These are phyloP conservation scores for Daucus carota DNA, from an alignment of 129 eudicot species.

Conservation along the genomic window DH1_v3.0 NC_030382.2:51159501-51160000, in stretches of 20 bases:
- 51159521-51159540: neutral
- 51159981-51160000: neutral
- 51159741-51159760: neutral
- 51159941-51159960: neutral
- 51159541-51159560: neutral
- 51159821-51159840: neutral
- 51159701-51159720: neutral
- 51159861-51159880: constrained; percentile 4
- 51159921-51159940: neutral
- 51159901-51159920: neutral
- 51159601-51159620: neutral
- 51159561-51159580: neutral
- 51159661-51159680: neutral
- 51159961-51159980: neutral
- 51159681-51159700: neutral
- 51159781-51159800: neutral
- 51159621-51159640: neutral
- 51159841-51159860: neutral
- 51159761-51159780: neutral
- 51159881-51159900: constrained; percentile 2
- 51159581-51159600: neutral
- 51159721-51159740: neutral
- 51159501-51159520: neutral
- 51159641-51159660: neutral
- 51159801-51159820: neutral